phyloP scores from a whole-genome alignment of 805 yeast species.

The Starmerella vaccinii region DNA sequence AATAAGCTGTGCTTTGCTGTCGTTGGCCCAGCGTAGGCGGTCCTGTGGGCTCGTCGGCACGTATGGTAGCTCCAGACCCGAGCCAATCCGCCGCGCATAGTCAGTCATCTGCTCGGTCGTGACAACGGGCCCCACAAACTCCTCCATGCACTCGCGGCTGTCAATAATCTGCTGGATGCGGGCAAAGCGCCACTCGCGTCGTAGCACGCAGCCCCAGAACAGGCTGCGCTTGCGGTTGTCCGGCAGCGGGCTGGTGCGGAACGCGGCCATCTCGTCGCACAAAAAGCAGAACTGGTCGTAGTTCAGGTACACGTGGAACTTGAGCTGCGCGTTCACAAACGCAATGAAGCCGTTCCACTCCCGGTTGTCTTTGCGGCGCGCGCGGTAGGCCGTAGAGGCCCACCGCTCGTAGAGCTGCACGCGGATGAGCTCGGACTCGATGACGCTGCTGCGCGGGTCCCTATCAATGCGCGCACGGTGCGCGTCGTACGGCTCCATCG shows the following conservation, averaged over 20 bases:
- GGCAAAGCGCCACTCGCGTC: not conserved
- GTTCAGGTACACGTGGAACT: constrained; percentile 27
- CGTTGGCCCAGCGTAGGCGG: too few species aligned
- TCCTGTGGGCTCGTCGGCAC: not conserved
- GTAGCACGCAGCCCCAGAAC: constrained; percentile 31
- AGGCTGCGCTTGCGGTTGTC: constrained; percentile 34
- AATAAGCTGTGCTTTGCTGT: too few species aligned
- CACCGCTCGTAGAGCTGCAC: constrained; percentile 39
- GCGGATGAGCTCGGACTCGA: constrained; percentile 33
- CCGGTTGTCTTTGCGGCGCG: not conserved
- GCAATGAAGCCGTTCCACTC: not conserved
- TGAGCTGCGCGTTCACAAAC: constrained; percentile 21
- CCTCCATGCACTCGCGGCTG: not conserved
- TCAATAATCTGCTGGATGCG: not conserved
- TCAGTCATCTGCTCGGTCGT: not conserved
- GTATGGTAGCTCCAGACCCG: not conserved
- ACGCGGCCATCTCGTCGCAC: constrained; percentile 26
- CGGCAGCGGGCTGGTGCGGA: constrained; percentile 26
- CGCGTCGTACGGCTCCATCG: constrained; percentile 40
- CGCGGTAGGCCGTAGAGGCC: constrained; percentile 26
- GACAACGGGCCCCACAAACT: not conserved
- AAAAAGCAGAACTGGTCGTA: constrained; percentile 36
- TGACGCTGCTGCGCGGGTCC: constrained; percentile 36
- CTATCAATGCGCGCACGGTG: constrained; percentile 36
- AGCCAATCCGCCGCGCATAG: not conserved